Evolutionary conservation across 1,284 basidiomycete species (phyloP), one percentile per base, ranked within the genome.

Genomic region (Cryptococcus sp.): DNA sequence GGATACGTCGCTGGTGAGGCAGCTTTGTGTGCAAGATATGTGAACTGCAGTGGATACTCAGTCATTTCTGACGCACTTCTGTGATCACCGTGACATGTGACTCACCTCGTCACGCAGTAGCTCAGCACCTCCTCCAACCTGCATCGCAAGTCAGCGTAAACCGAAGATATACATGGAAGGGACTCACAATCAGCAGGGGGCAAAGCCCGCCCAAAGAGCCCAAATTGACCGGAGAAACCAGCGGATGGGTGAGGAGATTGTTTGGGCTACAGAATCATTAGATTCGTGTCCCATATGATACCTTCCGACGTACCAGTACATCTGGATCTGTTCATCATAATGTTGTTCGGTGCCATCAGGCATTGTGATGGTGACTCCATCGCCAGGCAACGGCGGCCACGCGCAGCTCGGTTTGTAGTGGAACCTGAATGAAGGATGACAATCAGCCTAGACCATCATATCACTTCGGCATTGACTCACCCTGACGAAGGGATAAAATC

Each of bases 151-250:
- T 49, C 35, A 27, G 31, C 40, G 22, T 54, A 2, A 54, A 25
- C 39, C 8, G 19, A 40, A 7, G 2, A 22, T 5, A 25, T 23
- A 20, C 22, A 17, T 17, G 13, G 22, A n/a, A 7, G 16, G 20
- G 3, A 66, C 75, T 54, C 48, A 82, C 75, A 38, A 83, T 80
- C 55, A 80, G 76, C 22, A 83, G 68, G 0, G 82, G 82, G 31
- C 81, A 82, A 11, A 83, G 71, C 0, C 82, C 82, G 13, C 82
- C 82, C 3, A 83, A 69, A 1, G 78, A 81, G 6, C 81, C 82
- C 19, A 75, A 72, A 60, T 83, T 80, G 50, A 82, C 75, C 5
- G 80, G 79, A 3, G 81, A 82, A 27, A 82, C 81, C 19, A 82
- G 71, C 0, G 82, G 82, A 65, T 82, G 81, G 2, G 74, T 77